Conservation (phyloP, 768 basidiomycete genomes). For the Pisolithus marmoratus region DNA sequence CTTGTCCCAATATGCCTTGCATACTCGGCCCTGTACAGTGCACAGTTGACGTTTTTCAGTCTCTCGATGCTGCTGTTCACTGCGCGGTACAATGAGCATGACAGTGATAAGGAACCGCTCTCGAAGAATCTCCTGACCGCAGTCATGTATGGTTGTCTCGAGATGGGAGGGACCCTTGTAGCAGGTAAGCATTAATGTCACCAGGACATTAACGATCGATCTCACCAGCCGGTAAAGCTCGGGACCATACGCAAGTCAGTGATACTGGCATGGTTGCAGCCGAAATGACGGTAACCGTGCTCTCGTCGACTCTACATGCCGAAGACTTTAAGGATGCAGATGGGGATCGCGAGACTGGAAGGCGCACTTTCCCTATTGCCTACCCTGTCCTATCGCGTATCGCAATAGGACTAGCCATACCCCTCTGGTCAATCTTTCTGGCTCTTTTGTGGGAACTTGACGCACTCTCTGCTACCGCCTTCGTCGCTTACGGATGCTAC, state of each 20-base stretch:
- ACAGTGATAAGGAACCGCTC: conserved; percentile 33
- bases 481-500: conserved; percentile 28
- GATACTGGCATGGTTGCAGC: conserved; percentile 27
- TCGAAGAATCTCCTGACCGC: conserved; percentile 36
- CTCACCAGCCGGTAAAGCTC: conserved; percentile 10
- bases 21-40: conserved; percentile 30
- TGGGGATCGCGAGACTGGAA: conserved; percentile 37
- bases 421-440: conserved; percentile 34
- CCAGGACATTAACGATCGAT: neutral
- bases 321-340: conserved; percentile 44
- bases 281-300: conserved; percentile 32
- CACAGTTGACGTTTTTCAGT: conserved; percentile 28
- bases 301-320: conserved; percentile 42
- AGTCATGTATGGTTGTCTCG: conserved; percentile 32
- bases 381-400: conserved; percentile 33
- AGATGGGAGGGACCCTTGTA: conserved; percentile 33
- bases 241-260: conserved; percentile 20
- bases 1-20: conserved; percentile 30
- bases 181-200: conserved; percentile 23
- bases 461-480: conserved; percentile 14
- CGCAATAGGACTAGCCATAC: conserved; percentile 28
- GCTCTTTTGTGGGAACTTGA: conserved; percentile 33
- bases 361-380: conserved; percentile 40
- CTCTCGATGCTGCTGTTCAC: conserved; percentile 28
- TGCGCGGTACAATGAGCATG: conserved; percentile 34